Evolutionary conservation across 495 filamentous ascomycete genomes (phyloP), one percentile per base, ranked within the genome.

Genomic region (Mytilinidion resinicola): DNA sequence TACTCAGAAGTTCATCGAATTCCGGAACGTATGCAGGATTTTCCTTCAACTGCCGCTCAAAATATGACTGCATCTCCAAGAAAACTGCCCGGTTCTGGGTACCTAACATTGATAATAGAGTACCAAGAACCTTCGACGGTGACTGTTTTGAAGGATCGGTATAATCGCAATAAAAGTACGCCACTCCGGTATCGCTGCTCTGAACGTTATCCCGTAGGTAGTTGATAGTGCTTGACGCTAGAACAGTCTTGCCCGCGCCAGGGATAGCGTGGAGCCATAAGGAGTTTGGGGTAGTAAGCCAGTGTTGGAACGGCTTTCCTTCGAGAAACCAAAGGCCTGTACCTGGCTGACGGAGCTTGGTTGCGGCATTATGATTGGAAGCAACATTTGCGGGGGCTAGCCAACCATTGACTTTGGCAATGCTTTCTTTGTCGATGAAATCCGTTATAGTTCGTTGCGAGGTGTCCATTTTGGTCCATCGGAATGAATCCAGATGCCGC

Each of bases 101-200:
- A 11, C 52, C 36, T 5, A 44, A 33, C 10, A 14, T 44, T 2
- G 37, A 35, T 41, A 55, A 21, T 15, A 55, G 30, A 30, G 52
- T 21, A 33, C 52, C 36, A 6, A 55, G 12, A 15, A 55, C n/a
- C 14, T 42, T 55, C 12, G 37, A 44, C 3, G 52, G 15, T 9
- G 39, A 21, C 14, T 42, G 52, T 42, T 44, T 55, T 20, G 39
- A 21, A 15, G 41, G n/a, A 21, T 42, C 39, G 20, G 39, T 44
- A 36, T 55, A 44, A 21, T 44, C 39, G 52, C 52, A 44, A 39
- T 42, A 55, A 20, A 55, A 55, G 52, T 55, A 55, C 4, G 52
- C 37, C 12, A 55, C 34, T 20, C 15, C 20, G 12, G 20, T 55
- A 5, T 25, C 30, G 11, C 43, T 55, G 12, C 52, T 55, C 17